Percentiles rank a stretch among this genome's conserved stretches.
Evolutionary conservation across 345 rosid genomes (phyloP).

Genomic region (Lagerstroemia speciosa): DNA sequence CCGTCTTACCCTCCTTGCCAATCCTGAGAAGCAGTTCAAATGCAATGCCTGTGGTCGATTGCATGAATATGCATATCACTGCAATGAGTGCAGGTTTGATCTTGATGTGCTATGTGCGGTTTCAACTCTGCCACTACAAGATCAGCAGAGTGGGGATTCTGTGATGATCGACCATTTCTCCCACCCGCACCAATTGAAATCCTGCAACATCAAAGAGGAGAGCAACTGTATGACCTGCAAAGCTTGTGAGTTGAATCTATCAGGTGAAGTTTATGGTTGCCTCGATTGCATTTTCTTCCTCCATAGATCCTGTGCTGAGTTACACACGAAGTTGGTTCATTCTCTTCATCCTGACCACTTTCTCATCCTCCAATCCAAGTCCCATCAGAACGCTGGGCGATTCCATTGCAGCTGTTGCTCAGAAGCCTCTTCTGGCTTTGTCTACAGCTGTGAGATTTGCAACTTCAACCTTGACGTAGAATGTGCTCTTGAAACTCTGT

Average conservation of each 20-base stretch:
- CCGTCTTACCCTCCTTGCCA: not conserved
- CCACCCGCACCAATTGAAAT: conserved; percentile 1
- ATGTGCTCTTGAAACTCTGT: not conserved
- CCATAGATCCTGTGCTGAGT: not conserved
- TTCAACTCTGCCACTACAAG: not conserved
- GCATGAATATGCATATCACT: conserved; percentile 5
- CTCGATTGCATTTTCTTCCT: conserved; percentile 5
- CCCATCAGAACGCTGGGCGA: not conserved
- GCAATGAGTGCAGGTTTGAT: not conserved
- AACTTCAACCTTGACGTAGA: not conserved
- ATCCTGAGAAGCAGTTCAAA: not conserved
- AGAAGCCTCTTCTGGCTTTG: not conserved
- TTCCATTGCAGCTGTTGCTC: not conserved
- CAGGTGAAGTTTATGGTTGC: not conserved
- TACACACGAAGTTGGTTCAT: not conserved
- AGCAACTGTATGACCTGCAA: not conserved
- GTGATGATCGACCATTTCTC: conserved; percentile 1
- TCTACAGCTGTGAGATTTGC: not conserved
- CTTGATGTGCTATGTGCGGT: not conserved
- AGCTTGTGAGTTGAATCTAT: not conserved
- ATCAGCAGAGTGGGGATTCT: not conserved
- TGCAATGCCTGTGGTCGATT: not conserved
- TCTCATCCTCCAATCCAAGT: conserved; percentile 1
- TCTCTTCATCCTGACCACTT: not conserved
- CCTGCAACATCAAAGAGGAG: not conserved